Evolutionary conservation across 2,329 filamentous ascomycete species (phyloP).

Genomic region (Diaporthe vaccinii): DNA sequence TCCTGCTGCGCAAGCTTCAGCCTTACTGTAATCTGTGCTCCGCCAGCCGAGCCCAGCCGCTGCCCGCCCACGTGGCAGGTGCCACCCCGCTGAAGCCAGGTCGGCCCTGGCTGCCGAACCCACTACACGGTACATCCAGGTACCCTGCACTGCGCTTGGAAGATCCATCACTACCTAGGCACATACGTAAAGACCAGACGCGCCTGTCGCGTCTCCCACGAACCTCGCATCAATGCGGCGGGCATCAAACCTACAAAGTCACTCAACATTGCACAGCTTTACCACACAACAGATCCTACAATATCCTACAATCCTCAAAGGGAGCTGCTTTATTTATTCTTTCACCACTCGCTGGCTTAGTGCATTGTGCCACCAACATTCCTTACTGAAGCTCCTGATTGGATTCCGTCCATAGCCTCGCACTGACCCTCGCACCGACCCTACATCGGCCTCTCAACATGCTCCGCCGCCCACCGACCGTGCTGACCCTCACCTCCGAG

Average conservation of each 20-base stretch:
- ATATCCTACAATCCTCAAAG: neutral
- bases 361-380: neutral
- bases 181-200: neutral
- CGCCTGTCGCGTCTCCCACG: conserved; percentile 10
- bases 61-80: neutral
- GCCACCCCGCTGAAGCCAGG: conserved; percentile 2
- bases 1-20: neutral
- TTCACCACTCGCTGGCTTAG: neutral
- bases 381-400: neutral
- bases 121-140: neutral
- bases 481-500: conserved; percentile 76
- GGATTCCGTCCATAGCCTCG: neutral
- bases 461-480: conserved; percentile 71
- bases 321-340: neutral
- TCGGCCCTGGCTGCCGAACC: neutral
- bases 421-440: neutral
- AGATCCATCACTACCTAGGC: neutral
- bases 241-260: neutral
- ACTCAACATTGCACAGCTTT: neutral
- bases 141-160: neutral
- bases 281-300: neutral
- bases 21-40: conserved; percentile 7
- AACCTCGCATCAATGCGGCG: neutral
- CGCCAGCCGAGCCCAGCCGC: conserved; percentile 2
- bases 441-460: conserved; percentile 42